These are phyloP conservation scores for Chaetoceros tenuissimus DNA, from an alignment of 108 stramenopile genomes.

Conservation along the genomic window DNA sequence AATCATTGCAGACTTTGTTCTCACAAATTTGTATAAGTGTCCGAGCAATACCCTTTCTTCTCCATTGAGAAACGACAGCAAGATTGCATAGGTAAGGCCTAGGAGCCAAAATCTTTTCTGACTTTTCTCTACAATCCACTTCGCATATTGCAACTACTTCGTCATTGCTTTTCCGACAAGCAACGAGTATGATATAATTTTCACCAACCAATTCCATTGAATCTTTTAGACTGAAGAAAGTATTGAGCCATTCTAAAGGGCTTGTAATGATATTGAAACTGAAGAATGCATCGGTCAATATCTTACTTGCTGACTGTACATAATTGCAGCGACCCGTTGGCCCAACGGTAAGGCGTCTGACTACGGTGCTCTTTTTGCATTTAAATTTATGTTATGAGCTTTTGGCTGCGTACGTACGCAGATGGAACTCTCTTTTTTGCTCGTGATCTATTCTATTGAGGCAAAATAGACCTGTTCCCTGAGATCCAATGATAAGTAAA, in stretches of 20 bases:
- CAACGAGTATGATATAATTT: too few species aligned
- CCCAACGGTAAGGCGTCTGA: conserved; percentile 2
- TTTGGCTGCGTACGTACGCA: too few species aligned
- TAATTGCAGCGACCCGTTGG: not conserved
- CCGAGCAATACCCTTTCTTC: not conserved
- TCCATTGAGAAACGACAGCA: not conserved
- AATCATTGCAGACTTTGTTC: not conserved
- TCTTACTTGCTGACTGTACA: not conserved
- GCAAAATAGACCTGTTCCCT: too few species aligned
- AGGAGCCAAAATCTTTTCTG: not conserved
- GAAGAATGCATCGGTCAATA: not conserved
- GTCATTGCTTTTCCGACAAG: too few species aligned
- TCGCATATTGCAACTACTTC: too few species aligned
- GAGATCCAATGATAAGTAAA: not conserved
- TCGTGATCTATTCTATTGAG: too few species aligned
- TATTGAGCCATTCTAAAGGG: not conserved
- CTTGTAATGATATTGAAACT: not conserved
- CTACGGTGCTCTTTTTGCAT: too few species aligned
- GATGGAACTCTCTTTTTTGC: too few species aligned
- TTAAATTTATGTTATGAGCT: too few species aligned
- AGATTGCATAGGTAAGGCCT: not conserved
- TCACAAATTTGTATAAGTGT: not conserved
- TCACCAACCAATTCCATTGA: not conserved
- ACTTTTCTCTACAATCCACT: too few species aligned
- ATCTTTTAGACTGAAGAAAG: not conserved